Evolutionary conservation across 2,329 filamentous ascomycete genomes (phyloP).

Genomic region (Aureobasidium musti): DNA sequence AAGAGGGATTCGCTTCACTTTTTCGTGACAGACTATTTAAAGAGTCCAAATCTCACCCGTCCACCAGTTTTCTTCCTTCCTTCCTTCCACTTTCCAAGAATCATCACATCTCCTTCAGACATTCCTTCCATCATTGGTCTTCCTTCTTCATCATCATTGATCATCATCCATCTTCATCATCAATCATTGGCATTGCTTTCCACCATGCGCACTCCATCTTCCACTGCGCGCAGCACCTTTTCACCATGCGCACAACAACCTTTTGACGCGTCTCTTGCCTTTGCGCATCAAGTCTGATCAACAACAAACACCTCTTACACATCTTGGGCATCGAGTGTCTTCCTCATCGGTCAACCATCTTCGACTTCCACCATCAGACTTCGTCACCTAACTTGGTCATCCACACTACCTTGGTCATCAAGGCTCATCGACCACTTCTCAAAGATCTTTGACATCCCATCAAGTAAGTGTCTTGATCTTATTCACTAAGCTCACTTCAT

Average conservation of each 20-base stretch:
- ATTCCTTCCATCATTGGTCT: slow-evolving; percentile 9
- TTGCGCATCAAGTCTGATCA: not conserved
- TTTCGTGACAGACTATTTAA: not conserved
- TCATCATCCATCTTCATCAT: slow-evolving; percentile 12
- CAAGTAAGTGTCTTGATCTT: not conserved
- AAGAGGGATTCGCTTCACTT: not conserved
- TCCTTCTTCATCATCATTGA: slow-evolving; percentile 9
- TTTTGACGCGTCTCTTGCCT: slow-evolving; percentile 5
- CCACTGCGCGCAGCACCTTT: not conserved
- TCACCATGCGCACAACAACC: slow-evolving; percentile 1
- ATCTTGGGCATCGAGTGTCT: slow-evolving; percentile 25
- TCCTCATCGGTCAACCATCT: slow-evolving; percentile 22
- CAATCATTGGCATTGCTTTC: slow-evolving; percentile 5
- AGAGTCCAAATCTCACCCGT: not conserved
- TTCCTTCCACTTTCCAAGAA: not conserved
- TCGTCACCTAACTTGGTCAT: too few relatives aligned
- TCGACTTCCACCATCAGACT: not conserved
- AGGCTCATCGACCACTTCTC: not conserved
- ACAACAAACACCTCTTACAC: slow-evolving; percentile 2
- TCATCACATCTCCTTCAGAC: not conserved
- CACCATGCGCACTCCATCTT: not conserved
- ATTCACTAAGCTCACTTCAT: not conserved
- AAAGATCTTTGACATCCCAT: not conserved
- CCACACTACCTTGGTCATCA: not conserved
- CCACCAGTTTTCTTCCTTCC: not conserved